A percentile compares a stretch with the other conserved stretches of the same genome.
phyloP scores from a whole-genome alignment of 1,284 basidiomycete genomes.

The Rhizopogon hawkerae region DNA sequence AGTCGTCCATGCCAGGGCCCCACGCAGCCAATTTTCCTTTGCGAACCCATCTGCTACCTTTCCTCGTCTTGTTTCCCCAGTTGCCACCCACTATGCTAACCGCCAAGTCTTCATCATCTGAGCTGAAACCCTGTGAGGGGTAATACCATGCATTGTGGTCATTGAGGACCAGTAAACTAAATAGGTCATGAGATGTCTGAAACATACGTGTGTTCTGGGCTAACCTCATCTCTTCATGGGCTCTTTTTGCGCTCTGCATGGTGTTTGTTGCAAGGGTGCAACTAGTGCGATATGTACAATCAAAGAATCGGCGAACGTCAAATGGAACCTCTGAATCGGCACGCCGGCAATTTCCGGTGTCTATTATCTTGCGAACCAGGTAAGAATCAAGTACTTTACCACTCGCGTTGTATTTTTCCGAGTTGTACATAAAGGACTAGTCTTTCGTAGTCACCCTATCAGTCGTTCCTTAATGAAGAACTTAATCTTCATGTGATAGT shows the following conservation, averaged over 20 bases:
- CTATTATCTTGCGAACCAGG: too few species aligned
- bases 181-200: slow-evolving; percentile 6
- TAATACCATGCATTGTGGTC: slow-evolving; percentile 75
- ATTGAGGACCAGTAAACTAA: slow-evolving; percentile 44
- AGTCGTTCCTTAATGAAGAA: background rate
- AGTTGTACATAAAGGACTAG: background rate
- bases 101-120: slow-evolving; percentile 48
- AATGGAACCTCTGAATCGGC: background rate
- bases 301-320: background rate
- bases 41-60: slow-evolving; percentile 66
- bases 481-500: background rate
- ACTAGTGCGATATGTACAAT: background rate
- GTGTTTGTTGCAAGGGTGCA: background rate
- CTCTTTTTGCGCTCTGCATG: slow-evolving; percentile 19
- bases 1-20: slow-evolving; percentile 73
- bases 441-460: too few species aligned
- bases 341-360: background rate
- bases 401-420: background rate
- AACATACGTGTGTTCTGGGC: background rate
- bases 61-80: slow-evolving; percentile 68
- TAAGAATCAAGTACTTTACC: background rate
- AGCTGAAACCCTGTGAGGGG: slow-evolving; percentile 57
- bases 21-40: slow-evolving; percentile 69
- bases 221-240: slow-evolving; percentile 27
- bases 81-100: slow-evolving; percentile 51